Conservation (phyloP, 768 basidiomycete species). For the Dentipellis fragilis region DNA sequence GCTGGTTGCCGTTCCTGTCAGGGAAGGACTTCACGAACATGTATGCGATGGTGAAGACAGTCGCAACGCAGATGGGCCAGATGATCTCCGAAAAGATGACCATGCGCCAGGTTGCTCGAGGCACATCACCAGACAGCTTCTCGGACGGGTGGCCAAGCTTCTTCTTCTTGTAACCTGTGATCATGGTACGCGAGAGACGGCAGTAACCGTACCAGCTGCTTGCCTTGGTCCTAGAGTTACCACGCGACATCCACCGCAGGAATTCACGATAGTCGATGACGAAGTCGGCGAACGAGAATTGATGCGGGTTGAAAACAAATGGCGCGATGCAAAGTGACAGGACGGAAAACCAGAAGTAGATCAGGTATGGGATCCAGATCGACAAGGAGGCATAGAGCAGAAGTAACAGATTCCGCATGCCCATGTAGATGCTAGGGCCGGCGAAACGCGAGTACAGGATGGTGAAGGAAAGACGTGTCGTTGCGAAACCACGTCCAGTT, state of each 20-base stretch:
- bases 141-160: constrained; percentile 96
- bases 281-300: constrained; percentile 95
- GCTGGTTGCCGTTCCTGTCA: constrained; percentile 42
- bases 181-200: constrained; percentile 91
- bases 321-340: constrained; percentile 92
- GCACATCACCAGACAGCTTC: constrained; percentile 90
- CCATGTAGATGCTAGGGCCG: constrained; percentile 98
- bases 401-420: constrained; percentile 86
- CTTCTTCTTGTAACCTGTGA: constrained; percentile 99
- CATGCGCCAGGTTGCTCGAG: constrained; percentile 79
- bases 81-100: constrained; percentile 81
- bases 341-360: constrained; percentile 99
- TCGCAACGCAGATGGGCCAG: constrained; percentile 67
- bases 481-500: constrained; percentile 97
- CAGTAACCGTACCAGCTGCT: constrained; percentile 99
- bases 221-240: constrained; percentile 91
- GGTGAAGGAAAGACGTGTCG: constrained; percentile 89
- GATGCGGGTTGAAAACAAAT: constrained; percentile 99
- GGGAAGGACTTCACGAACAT: constrained; percentile 94
- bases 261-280: constrained; percentile 99
- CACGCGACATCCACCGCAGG: constrained; percentile 98
- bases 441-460: constrained; percentile 98
- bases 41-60: constrained; percentile 74
- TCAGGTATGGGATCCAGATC: constrained; percentile 88
- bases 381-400: constrained; percentile 87